A percentile compares a stretch with the other conserved stretches of the same genome.
Evolutionary conservation across 352 stramenopile species (phyloP).

Genomic region (Globisporangium orthogonon): DNA sequence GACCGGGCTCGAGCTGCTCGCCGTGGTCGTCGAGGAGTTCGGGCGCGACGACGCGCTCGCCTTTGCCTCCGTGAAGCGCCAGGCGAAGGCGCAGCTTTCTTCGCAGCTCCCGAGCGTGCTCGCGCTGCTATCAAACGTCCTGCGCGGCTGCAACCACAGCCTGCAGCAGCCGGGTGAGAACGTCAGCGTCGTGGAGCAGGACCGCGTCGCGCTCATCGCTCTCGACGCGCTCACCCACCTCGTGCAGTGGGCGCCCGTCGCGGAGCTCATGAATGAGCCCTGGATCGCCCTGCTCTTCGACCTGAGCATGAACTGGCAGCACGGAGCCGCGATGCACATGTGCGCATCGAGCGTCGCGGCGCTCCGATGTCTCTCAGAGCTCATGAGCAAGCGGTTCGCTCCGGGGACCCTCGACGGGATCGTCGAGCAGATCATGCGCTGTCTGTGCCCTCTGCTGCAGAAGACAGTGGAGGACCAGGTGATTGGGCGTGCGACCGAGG

Average conservation of each 20-base stretch:
- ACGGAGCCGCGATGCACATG: slow-evolving; percentile 18
- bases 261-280: slow-evolving; percentile 39
- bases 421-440: slow-evolving; percentile 47
- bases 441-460: slow-evolving; percentile 52
- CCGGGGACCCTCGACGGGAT: slow-evolving; percentile 33
- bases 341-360: slow-evolving; percentile 43
- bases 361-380: slow-evolving; percentile 50
- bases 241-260: slow-evolving; percentile 44
- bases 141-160: slow-evolving; percentile 37
- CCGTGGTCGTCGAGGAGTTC: slow-evolving; percentile 65
- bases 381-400: slow-evolving; percentile 62
- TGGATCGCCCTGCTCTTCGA: slow-evolving; percentile 66
- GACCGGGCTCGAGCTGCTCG: slow-evolving; percentile 49
- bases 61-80: slow-evolving; percentile 37
- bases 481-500: slow-evolving; percentile 35
- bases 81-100: slow-evolving; percentile 31
- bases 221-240: slow-evolving; percentile 51
- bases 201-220: slow-evolving; percentile 40
- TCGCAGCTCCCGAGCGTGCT: slow-evolving; percentile 44
- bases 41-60: slow-evolving; percentile 56
- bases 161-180: slow-evolving; percentile 20
- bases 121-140: slow-evolving; percentile 35
- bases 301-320: slow-evolving; percentile 36
- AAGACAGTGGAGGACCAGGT: slow-evolving; percentile 51
- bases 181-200: slow-evolving; percentile 20